Evolutionary conservation across 2,329 filamentous ascomycete genomes (phyloP).

Genomic region (Laburnicola sp.): DNA sequence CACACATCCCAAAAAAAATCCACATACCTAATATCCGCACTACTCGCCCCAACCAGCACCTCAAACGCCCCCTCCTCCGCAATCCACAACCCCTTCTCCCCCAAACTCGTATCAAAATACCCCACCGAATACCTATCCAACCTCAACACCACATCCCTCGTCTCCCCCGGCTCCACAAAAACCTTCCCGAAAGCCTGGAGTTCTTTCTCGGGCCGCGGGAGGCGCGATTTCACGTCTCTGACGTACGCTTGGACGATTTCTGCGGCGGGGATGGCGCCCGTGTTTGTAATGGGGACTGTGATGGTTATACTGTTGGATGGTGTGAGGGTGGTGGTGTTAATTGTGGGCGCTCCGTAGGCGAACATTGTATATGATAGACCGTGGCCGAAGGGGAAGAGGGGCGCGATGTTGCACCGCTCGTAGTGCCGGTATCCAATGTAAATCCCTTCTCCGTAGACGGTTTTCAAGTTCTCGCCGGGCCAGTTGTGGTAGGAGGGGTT

Average conservation of each 20-base stretch:
- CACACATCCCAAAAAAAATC: background rate
- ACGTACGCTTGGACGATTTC: conserved; percentile 72
- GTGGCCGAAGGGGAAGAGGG: conserved; percentile 75
- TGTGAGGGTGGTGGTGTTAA: conserved; percentile 54
- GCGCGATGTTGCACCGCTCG: conserved; percentile 62
- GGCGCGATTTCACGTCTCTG: conserved; percentile 62
- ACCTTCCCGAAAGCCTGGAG: conserved; percentile 65
- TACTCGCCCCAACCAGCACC: conserved; percentile 64
- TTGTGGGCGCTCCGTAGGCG: conserved; percentile 61
- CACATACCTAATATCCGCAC: conserved; percentile 64
- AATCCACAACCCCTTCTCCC: conserved; percentile 58
- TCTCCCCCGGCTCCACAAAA: conserved; percentile 43
- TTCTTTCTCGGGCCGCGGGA: conserved; percentile 71
- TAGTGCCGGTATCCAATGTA: conserved; percentile 76
- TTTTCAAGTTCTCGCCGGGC: conserved; percentile 69
- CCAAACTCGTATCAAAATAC: conserved; percentile 65
- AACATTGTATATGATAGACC: conserved; percentile 78
- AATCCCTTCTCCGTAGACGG: conserved; percentile 71
- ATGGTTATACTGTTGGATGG: conserved; percentile 53
- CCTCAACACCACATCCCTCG: conserved; percentile 35
- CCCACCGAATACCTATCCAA: conserved; percentile 54
- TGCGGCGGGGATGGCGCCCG: conserved; percentile 59
- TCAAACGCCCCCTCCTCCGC: conserved; percentile 67
- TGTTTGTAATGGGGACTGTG: conserved; percentile 58
- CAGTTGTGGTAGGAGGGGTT: conserved; percentile 74